Evolutionary conservation across 192 early-diverging fungal species (phyloP), one percentile per base, ranked within the genome.

Genomic region (Coemansia sp.): DNA sequence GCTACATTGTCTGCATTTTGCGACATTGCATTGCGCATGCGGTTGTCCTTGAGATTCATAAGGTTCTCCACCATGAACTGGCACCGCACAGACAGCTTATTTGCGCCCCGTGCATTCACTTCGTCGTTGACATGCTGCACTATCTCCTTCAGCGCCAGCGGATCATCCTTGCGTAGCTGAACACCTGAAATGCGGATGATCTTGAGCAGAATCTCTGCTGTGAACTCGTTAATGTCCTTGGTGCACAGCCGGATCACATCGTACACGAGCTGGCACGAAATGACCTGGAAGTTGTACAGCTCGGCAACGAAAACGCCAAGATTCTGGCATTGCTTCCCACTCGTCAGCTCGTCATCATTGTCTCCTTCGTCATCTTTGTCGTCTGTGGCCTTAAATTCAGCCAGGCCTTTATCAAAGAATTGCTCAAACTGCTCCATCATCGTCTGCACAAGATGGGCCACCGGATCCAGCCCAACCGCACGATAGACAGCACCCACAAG

Each of bases 21-120:
- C 67, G 84, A 74, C 45, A 83, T 77, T 4, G 82, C 74, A 29
- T 84, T 85, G 65, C 88, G 89, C 73, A 91, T 84, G 63, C 92
- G 90, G 84, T 97, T 97, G 71, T 96, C 95, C 70, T 96, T 96
- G 25, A 99, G 74, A 59, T 93, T 91, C 39, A 87, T 88, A 40
- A 99, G 82, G n/a, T 90, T 95, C 73, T 99, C 97, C 34, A 98
- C 74, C 94, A 99, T 93, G 71, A 96, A 99, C 71, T 91, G 91
- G 55, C 87, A 85, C 48, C 97, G 87, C 34, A 74, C 71, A 13
- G 70, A 55, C 75, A 87, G 18, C 78, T 82, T 48, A 10, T 35
- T 58, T 12, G 71, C 63, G n/a, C 67, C 63, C 6, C 45, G 64
- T 15, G 63, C 57, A 20, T 62, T 58, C 21, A 75, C 77, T n/a